Evolutionary conservation across 208 protist genomes (phyloP).

Genomic region (Crithidia mellificae): DNA sequence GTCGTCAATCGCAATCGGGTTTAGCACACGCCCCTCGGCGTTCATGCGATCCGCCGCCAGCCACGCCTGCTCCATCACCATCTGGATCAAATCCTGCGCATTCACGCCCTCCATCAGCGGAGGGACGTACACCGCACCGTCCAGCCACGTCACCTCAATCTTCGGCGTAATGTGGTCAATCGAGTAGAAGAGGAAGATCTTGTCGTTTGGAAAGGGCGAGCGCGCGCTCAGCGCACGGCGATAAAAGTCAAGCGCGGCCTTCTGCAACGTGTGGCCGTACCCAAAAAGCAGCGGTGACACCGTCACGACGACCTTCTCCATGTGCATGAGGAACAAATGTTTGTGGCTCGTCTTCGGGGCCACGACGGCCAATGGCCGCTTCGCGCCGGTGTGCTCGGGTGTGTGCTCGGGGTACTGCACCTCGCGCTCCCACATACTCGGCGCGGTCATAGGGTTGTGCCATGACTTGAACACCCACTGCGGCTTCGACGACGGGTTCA

Average conservation of each 20-base stretch:
- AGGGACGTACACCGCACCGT: constrained; percentile 82
- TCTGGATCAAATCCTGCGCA: constrained; percentile 87
- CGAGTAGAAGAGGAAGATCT: constrained; percentile 89
- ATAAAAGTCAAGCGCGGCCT: constrained; percentile 87
- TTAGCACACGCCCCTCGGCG: constrained; percentile 73
- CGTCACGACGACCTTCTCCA: constrained; percentile 87
- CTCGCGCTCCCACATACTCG: constrained; percentile 88
- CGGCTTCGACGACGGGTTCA: constrained; percentile 65
- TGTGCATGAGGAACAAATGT: constrained; percentile 88
- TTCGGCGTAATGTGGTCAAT: constrained; percentile 84
- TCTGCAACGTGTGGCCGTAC: constrained; percentile 84
- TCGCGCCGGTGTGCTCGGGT: constrained; percentile 84
- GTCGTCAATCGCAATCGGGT: constrained; percentile 88
- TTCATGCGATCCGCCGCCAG: constrained; percentile 86
- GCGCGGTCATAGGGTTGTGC: constrained; percentile 77
- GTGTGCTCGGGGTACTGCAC: constrained; percentile 90
- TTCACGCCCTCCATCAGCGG: constrained; percentile 82
- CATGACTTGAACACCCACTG: constrained; percentile 92
- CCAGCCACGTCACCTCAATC: constrained; percentile 89
- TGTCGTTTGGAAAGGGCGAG: constrained; percentile 83
- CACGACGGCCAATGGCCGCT: constrained; percentile 80
- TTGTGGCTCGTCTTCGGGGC: constrained; percentile 79
- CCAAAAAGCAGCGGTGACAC: constrained; percentile 87
- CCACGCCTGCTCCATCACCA: constrained; percentile 92
- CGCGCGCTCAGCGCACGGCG: constrained; percentile 78